A percentile compares a stretch with the other conserved stretches of the same genome.
Conservation (phyloP, 1,284 basidiomycete genomes). For the Leccinum angustisporum region DNA sequence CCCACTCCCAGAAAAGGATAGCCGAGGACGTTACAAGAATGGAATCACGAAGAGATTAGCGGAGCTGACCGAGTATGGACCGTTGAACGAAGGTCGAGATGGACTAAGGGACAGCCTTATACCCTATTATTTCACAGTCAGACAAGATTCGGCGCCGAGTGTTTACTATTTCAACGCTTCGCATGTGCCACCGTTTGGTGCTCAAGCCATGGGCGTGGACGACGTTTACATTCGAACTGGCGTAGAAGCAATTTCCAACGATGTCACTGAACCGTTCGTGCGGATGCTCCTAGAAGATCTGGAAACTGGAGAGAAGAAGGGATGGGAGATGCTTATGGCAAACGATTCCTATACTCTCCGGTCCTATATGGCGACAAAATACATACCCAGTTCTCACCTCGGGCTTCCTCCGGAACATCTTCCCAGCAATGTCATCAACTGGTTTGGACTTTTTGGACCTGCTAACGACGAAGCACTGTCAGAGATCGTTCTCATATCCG, state of each 20-base stretch:
- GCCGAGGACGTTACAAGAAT: conserved; percentile 13
- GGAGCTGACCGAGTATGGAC: conserved; percentile 6
- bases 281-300: conserved; percentile 10
- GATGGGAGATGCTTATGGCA: conserved; percentile 16
- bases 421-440: conserved; percentile 21
- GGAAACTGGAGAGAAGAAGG: conserved; percentile 1
- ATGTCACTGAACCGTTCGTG: background rate
- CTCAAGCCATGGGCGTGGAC: background rate
- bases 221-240: conserved; percentile 13
- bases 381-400: conserved; percentile 19
- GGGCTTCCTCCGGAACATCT: conserved; percentile 15
- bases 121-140: conserved; percentile 9
- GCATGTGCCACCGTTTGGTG: conserved; percentile 1
- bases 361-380: conserved; percentile 11
- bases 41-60: conserved; percentile 34
- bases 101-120: conserved; percentile 13
- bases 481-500: background rate
- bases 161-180: conserved; percentile 17
- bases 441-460: conserved; percentile 17
- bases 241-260: conserved; percentile 5
- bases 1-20: background rate
- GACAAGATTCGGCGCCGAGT: conserved; percentile 2
- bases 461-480: background rate
- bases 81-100: background rate
- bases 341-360: conserved; percentile 15